A percentile compares a stretch with the other conserved stretches of the same genome.
Conservation (phyloP, 2,329 filamentous ascomycete genomes). For the Orbilia brochopaga region DNA sequence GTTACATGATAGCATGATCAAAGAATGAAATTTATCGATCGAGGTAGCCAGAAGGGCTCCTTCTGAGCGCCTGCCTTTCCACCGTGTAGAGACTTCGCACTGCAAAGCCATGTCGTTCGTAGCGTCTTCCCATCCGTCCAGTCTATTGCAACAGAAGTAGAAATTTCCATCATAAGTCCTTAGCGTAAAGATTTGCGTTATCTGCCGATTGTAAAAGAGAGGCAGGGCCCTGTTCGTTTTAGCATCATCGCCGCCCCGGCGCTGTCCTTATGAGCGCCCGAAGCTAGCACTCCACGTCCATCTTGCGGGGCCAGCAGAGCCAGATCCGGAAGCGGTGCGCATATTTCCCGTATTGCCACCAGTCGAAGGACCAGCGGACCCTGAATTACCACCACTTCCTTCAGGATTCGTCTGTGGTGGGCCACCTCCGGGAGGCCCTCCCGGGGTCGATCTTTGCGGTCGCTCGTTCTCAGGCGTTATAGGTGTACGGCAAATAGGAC, state of each 20-base stretch:
- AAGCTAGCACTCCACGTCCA: constrained; percentile 41
- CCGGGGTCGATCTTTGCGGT: constrained; percentile 35
- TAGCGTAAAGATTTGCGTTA: constrained; percentile 1
- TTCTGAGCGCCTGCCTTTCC: not conserved
- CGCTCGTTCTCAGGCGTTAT: constrained; percentile 53
- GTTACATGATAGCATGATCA: not conserved
- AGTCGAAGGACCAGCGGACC: not conserved
- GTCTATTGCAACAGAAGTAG: not conserved
- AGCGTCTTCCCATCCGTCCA: not conserved
- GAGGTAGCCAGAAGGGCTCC: not conserved
- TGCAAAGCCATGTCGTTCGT: constrained; percentile 9
- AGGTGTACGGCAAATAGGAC: constrained; percentile 54
- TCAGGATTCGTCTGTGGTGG: constrained; percentile 4
- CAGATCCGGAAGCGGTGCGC: constrained; percentile 38
- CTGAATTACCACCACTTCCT: constrained; percentile 2
- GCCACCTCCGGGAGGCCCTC: constrained; percentile 18
- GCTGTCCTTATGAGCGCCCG: constrained; percentile 1
- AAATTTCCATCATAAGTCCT: constrained; percentile 7
- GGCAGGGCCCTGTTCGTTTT: not conserved
- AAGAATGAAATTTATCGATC: not conserved
- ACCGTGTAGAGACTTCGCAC: constrained; percentile 11
- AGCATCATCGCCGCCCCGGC: constrained; percentile 7
- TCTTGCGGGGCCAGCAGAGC: constrained; percentile 32
- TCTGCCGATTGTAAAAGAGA: not conserved
- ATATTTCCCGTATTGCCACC: constrained; percentile 17